Base-by-base conservation (phyloP, 163 green algal species). In the Chlamydomonas reinhardtii region DNA sequence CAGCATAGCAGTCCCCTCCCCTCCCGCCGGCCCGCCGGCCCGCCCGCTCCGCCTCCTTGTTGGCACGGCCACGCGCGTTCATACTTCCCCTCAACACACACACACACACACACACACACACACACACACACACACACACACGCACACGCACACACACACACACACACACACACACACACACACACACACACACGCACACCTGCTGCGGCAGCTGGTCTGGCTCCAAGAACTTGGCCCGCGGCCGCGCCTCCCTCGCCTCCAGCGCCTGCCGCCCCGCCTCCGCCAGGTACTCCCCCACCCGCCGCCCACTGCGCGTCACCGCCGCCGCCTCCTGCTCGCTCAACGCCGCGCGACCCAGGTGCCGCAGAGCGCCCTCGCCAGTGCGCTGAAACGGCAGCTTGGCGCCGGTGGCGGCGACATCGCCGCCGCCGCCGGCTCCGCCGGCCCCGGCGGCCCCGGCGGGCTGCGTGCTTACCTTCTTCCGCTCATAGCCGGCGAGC, bases 401-500 rank as follows among this genome's bases (percentile, higher is more conserved):
- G 11, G 48, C 48, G 48, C 48, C 66, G 29, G 86, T 25, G 61
- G 73, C 35, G 37, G 72, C 68, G 68, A n/a, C n/a, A 19, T 1
- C 48, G 12, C 31, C 73, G 32, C 15, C 48, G 27, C 20, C 74
- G n/a, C 29, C 59, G 19, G 4, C 64, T 20, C 52, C 20, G 8
- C 0, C n/a, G 6, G 73, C 73, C 15, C n/a, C 48, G 35, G 39
- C 14, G 0, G 29, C 20, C 11, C 12, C n/a, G 14, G 65, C 66
- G 32, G 79, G 39, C 37, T 73, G 48, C 48, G 56, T 75, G 20
- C 66, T 77, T 48, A 77, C 39, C 12, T 97, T 85, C 15, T 86
- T 85, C 25, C 92, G 88, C 81, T 98, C 97, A 91, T 97, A 98
- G 11, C 97, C 97, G 0, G 93, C 85, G 72, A 99, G 83, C 4